These are phyloP conservation scores for Boletus chippewaensis DNA, from an alignment of 1,284 basidiomycete genomes.

Conservation along the genomic window DNA sequence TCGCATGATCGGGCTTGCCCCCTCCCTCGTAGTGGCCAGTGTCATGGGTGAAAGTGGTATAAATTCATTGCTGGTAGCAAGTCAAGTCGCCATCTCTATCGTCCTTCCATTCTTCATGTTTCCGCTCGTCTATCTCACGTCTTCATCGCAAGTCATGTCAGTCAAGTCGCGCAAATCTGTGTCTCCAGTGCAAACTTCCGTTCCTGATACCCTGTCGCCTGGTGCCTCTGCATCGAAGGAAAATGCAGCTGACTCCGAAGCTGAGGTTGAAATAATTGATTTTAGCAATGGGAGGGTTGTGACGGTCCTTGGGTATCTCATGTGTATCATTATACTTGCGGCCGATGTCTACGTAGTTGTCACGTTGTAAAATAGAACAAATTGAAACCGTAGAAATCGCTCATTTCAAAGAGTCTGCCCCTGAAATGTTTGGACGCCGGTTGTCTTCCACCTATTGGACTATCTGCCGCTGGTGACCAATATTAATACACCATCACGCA, in stretches of 20 bases:
- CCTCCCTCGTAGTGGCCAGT: slow-evolving; percentile 75
- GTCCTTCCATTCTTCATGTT: slow-evolving; percentile 84
- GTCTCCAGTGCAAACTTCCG: neutral
- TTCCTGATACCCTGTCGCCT: neutral
- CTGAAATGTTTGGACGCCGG: neutral
- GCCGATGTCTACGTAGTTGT: slow-evolving; percentile 67
- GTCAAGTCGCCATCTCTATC: slow-evolving; percentile 84
- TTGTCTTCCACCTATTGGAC: neutral
- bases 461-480: no score
- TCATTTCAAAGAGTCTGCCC: neutral
- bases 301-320: slow-evolving; percentile 48
- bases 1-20: slow-evolving; percentile 80
- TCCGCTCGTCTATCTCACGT: slow-evolving; percentile 74
- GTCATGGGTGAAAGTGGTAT: slow-evolving; percentile 73
- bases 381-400: neutral
- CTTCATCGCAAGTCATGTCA: slow-evolving; percentile 64
- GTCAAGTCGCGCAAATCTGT: slow-evolving; percentile 30
- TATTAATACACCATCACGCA: no score
- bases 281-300: slow-evolving; percentile 58
- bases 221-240: neutral
- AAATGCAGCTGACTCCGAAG: neutral
- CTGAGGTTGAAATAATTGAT: slow-evolving; percentile 35
- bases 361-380: slow-evolving; percentile 30
- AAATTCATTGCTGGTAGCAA: slow-evolving; percentile 76
- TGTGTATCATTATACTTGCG: slow-evolving; percentile 59